Percentiles rank a stretch among this genome's conserved stretches.
These are phyloP conservation scores for Brasilioporus rufonigricans DNA, from an alignment of 768 basidiomycete genomes.

Conservation along the genomic window DNA sequence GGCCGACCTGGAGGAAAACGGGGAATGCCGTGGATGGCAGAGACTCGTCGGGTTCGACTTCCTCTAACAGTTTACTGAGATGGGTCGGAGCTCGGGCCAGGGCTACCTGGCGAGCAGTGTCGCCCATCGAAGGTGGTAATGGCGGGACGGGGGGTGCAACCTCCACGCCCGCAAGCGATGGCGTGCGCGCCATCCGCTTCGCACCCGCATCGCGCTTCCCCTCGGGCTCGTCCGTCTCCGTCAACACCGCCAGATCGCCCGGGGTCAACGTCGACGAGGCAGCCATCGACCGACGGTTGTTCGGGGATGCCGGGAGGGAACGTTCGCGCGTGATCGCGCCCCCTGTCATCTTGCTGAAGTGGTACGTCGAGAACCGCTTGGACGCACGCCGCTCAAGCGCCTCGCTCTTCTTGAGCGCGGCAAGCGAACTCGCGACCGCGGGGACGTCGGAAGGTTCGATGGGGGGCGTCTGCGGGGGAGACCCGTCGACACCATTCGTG, in stretches of 20 bases:
- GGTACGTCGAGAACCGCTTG: slow-evolving; percentile 94
- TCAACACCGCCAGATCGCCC: slow-evolving; percentile 69
- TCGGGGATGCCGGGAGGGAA: slow-evolving; percentile 45
- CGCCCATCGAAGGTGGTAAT: slow-evolving; percentile 46
- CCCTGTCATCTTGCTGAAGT: slow-evolving; percentile 90
- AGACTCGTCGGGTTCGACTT: slow-evolving; percentile 20
- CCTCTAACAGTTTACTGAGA: slow-evolving; percentile 20
- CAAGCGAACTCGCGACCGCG: slow-evolving; percentile 76
- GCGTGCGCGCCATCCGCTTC: slow-evolving; percentile 37
- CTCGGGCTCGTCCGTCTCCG: slow-evolving; percentile 61
- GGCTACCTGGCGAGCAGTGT: slow-evolving; percentile 33
- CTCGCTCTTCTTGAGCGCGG: slow-evolving; percentile 84
- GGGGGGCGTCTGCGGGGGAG: slow-evolving; percentile 39
- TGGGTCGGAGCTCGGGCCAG: background rate
- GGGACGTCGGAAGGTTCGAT: slow-evolving; percentile 45
- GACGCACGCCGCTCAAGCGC: slow-evolving; percentile 88
- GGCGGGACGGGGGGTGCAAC: slow-evolving; percentile 47
- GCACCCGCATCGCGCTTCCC: slow-evolving; percentile 14
- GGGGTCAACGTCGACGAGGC: slow-evolving; percentile 62
- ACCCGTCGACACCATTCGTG: slow-evolving; percentile 24
- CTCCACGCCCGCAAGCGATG: slow-evolving; percentile 27
- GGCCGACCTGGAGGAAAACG: slow-evolving; percentile 86
- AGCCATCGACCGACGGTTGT: slow-evolving; percentile 70
- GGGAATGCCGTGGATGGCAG: slow-evolving; percentile 40
- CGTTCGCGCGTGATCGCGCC: slow-evolving; percentile 45